These are phyloP conservation scores for Ormosia emarginata DNA, from an alignment of 306 rosid genomes.

Conservation along the genomic window DNA sequence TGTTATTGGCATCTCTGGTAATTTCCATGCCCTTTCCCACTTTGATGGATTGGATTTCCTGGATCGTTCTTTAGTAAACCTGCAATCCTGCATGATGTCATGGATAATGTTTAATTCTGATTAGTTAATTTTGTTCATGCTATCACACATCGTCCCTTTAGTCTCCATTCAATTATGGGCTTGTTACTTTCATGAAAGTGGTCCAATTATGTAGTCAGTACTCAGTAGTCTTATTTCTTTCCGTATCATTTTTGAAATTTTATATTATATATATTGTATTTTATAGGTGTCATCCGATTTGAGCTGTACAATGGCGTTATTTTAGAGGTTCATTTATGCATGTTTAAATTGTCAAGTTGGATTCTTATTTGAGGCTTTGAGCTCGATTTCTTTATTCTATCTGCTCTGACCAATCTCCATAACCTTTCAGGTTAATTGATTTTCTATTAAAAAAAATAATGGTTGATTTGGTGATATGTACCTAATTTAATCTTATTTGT, in stretches of 20 bases:
- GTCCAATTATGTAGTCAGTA: constrained; percentile 11
- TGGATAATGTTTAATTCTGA: not conserved
- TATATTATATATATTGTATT: not conserved
- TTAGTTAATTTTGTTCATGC: not conserved
- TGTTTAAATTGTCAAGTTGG: not conserved
- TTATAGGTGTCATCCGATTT: not conserved
- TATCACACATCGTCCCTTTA: not conserved
- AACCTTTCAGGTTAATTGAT: not conserved
- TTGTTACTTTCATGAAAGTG: constrained; percentile 10
- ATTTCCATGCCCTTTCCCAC: constrained; percentile 2
- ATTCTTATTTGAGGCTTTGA: not conserved
- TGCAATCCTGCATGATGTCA: constrained; percentile 15
- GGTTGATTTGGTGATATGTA: not conserved
- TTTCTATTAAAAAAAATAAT: not conserved
- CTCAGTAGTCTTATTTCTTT: not conserved
- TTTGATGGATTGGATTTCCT: not conserved
- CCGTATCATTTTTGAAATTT: not conserved
- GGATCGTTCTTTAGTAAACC: not conserved
- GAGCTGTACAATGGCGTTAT: not conserved
- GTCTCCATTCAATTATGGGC: not conserved
- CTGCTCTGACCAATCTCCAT: not conserved
- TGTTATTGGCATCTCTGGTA: constrained; percentile 74
- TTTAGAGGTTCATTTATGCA: not conserved
- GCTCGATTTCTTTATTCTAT: constrained; percentile 15
- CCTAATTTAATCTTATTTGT: not conserved